Base-by-base conservation (phyloP, 2,329 filamentous ascomycete species). In the Cladosporium halotolerans region DNA sequence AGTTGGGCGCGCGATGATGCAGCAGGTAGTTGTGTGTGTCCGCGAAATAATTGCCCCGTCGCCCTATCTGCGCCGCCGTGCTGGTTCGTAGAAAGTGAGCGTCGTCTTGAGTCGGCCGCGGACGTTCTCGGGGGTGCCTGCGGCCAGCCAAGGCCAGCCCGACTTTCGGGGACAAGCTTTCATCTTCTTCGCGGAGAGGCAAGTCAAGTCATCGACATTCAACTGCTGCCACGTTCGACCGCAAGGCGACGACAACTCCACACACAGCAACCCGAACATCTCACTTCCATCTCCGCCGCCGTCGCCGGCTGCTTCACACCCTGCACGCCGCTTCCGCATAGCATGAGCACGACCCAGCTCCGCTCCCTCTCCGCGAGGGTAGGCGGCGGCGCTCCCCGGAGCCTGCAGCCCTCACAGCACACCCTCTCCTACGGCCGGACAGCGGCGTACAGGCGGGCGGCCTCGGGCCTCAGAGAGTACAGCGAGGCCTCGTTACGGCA, bases 401-500 rank as follows among this genome's bases (percentile, higher is more conserved):
- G 43, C 44, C 46, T 54, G 45, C 45, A 45, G 58, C 63, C 68
- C 62, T 63, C 71, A 54, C 59, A 68, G 43, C 59, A 70, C 45
- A 61, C 68, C 53, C 65, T 65, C 59, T 68, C 70, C 55, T 72
- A 73, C 62, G 73, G 73, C 62, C 69, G 74, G 61, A 73, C 75
- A 33, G 71, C 73, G 47, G 70, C 74, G 52, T 75, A 76, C 65
- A 69, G 76, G 60, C 70, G 75, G 68, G 70, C 76, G 75, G 70
- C 60, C 50, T 44, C 54, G 31, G 49, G 58, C 45, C 41, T 58
- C 10, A 53, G 62, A 41, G 52, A 57, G 42, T 66, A 65, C 48
- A 65, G 65, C 49, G 59, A 65, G 54, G 62, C 52, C 19, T 58
- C 63, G 53, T 60, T 61, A 64, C 66, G 60, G 39, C 52, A 45